Evolutionary conservation across 2,329 filamentous ascomycete genomes (phyloP).

Genomic region (Trichoderma sp.): DNA sequence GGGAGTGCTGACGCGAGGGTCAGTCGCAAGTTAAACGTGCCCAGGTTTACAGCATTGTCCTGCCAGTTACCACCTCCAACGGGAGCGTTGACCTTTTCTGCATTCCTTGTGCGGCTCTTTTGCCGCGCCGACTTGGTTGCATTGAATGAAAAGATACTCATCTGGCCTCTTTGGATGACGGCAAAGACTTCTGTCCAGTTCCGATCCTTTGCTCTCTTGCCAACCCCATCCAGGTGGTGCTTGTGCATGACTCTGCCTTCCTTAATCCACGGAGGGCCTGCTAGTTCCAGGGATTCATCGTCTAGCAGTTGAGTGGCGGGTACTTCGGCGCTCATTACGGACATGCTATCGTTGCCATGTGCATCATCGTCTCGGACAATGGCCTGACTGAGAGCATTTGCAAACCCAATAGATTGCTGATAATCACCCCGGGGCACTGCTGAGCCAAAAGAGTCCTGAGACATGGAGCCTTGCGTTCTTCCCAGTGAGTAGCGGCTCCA

Average conservation of each 20-base stretch:
- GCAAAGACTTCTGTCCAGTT: slow-evolving; percentile 96
- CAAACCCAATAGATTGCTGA: slow-evolving; percentile 95
- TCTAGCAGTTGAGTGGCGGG: slow-evolving; percentile 66
- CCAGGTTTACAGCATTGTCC: slow-evolving; percentile 87
- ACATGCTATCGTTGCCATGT: slow-evolving; percentile 47
- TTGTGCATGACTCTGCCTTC: slow-evolving; percentile 96
- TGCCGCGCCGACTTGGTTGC: slow-evolving; percentile 71
- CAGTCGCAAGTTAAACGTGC: slow-evolving; percentile 82
- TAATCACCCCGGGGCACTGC: slow-evolving; percentile 75
- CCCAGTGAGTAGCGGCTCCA: slow-evolving; percentile 94
- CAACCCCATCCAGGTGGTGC: slow-evolving; percentile 85
- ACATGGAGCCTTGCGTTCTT: slow-evolving; percentile 86
- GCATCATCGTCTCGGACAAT: slow-evolving; percentile 86
- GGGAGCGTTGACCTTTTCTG: slow-evolving; percentile 53
- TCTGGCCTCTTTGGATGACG: slow-evolving; percentile 89
- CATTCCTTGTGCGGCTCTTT: slow-evolving; percentile 56
- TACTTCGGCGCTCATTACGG: slow-evolving; percentile 58
- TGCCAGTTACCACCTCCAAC: slow-evolving; percentile 98
- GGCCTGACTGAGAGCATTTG: slow-evolving; percentile 91
- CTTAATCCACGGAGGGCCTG: slow-evolving; percentile 96
- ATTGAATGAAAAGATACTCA: slow-evolving; percentile 91
- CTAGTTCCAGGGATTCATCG: slow-evolving; percentile 86
- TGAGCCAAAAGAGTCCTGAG: slow-evolving; percentile 84
- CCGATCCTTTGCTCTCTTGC: slow-evolving; percentile 89
- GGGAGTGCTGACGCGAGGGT: slow-evolving; percentile 89